Evolutionary conservation across 2,329 filamentous ascomycete species (phyloP).

Genomic region (Sporothrix dimorphospora): DNA sequence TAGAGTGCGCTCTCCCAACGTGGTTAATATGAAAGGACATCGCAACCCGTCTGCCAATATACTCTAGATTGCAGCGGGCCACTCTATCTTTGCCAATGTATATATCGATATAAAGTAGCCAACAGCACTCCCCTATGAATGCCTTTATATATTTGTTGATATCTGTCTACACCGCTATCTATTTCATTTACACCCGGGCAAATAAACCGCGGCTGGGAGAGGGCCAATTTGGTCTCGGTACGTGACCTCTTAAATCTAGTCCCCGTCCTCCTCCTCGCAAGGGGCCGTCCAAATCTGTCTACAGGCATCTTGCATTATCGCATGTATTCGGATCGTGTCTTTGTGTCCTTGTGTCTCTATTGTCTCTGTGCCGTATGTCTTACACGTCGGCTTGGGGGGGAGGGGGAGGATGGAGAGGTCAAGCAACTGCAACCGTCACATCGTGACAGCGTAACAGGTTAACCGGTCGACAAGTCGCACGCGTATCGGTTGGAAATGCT

Average conservation of each 20-base stretch:
- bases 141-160: too few species aligned
- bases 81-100: background rate
- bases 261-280: background rate
- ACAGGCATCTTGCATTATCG: background rate
- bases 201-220: background rate
- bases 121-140: background rate
- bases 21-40: constrained; percentile 7
- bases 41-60: background rate
- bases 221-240: background rate
- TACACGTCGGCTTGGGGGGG: background rate
- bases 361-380: background rate
- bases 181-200: background rate
- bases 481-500: constrained; percentile 1
- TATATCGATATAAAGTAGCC: background rate
- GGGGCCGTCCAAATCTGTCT: background rate
- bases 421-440: constrained; percentile 12
- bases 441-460: background rate
- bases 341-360: background rate
- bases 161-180: background rate
- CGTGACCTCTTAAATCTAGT: background rate
- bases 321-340: background rate
- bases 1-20: background rate
- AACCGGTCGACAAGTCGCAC: background rate
- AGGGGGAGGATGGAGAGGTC: too few species aligned
- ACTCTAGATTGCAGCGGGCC: background rate